Evolutionary conservation across 169 alveolate species (phyloP).

Genomic region (Perkinsus marinus): DNA sequence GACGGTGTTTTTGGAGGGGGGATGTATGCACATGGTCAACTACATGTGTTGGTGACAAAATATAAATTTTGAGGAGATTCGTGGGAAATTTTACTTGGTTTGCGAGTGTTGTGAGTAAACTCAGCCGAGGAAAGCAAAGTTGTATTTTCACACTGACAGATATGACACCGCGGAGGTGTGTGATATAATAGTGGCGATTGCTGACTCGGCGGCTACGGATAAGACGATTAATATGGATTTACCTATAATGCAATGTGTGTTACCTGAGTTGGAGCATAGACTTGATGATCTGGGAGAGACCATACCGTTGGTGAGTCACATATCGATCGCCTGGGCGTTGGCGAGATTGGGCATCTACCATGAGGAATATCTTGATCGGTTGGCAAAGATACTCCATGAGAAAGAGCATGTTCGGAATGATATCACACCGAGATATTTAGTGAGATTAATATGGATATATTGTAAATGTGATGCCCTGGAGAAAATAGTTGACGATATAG

Average conservation of each 20-base stretch:
- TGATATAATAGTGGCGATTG: not conserved
- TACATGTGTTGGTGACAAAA: too few relatives aligned
- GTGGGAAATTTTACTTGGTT: too few relatives aligned
- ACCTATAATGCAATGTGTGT: not conserved
- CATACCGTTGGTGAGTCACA: not conserved
- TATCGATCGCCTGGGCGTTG: not conserved
- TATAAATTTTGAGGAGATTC: too few relatives aligned
- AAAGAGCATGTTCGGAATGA: not conserved
- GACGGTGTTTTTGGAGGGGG: too few relatives aligned
- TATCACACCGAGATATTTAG: not conserved
- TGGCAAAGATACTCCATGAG: not conserved
- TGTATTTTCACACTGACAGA: not conserved
- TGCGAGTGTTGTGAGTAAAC: too few relatives aligned
- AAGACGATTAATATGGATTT: not conserved
- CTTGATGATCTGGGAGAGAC: not conserved
- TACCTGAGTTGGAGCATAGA: not conserved
- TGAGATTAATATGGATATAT: not conserved
- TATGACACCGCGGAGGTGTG: not conserved
- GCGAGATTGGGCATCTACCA: not conserved
- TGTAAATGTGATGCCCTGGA: not conserved
- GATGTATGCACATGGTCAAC: too few relatives aligned
- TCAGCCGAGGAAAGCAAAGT: too few relatives aligned
- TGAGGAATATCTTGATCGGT: not conserved
- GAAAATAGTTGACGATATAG: not conserved
- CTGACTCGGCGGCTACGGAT: not conserved